Percentiles rank a stretch among this genome's conserved stretches.
These are phyloP conservation scores for Gossypium raimondii DNA, from an alignment of 345 rosid species.

Conservation along the genomic window DNA sequence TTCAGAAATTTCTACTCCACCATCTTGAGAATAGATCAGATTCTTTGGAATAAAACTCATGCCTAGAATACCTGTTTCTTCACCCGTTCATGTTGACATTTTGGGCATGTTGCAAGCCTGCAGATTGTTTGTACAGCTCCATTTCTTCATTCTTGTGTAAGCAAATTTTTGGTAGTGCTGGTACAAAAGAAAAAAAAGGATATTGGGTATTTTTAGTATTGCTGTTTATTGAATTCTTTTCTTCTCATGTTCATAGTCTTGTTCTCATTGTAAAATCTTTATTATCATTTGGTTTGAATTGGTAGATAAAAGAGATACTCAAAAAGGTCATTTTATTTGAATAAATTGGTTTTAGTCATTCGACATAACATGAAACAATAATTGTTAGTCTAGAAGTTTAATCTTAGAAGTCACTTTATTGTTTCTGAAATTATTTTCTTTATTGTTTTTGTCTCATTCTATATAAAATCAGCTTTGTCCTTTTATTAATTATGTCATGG, in stretches of 20 bases:
- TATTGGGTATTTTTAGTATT: constrained; percentile 3
- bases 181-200: constrained; percentile 19
- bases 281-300: constrained; percentile 17
- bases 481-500: too few species aligned
- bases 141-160: constrained; percentile 83
- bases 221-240: constrained; percentile 17
- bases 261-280: constrained; percentile 17
- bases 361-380: too few species aligned
- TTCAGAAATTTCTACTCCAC: constrained; percentile 20
- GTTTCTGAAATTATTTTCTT: neutral
- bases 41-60: constrained; percentile 53
- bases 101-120: constrained; percentile 28
- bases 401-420: too few species aligned
- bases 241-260: constrained; percentile 19
- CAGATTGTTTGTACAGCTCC: constrained; percentile 71
- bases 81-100: constrained; percentile 20
- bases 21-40: constrained; percentile 28
- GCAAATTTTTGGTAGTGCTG: constrained; percentile 48
- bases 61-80: constrained; percentile 34
- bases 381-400: too few species aligned
- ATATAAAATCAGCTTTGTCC: neutral
- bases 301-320: constrained; percentile 10
- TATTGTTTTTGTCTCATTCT: neutral
- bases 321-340: neutral
- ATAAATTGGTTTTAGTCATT: neutral